These are phyloP conservation scores for Neocallimastix lanati DNA, from an alignment of 192 early-diverging fungal species.

Conservation along the genomic window DNA sequence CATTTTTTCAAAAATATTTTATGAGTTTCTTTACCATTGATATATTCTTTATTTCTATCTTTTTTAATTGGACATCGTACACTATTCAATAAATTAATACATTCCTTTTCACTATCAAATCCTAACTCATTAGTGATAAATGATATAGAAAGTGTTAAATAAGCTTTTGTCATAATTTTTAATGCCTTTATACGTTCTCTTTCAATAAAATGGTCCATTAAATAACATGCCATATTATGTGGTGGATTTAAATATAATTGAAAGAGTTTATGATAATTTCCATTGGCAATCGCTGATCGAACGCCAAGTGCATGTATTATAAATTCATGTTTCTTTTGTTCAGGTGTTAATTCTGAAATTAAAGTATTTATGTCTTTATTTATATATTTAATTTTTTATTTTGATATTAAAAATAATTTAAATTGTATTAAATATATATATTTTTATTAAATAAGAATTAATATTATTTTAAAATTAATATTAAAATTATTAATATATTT, in stretches of 20 bases:
- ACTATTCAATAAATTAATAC: not conserved
- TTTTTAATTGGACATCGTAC: not conserved
- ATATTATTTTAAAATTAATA: too few species aligned
- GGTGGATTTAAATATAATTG: conserved; percentile 53
- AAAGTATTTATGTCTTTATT: conserved; percentile 55
- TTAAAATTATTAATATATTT: too few species aligned
- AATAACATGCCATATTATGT: conserved; percentile 58
- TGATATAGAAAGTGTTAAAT: conserved; percentile 5
- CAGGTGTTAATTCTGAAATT: conserved; percentile 47
- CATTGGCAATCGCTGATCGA: conserved; percentile 53
- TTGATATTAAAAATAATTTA: too few species aligned
- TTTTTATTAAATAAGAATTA: too few species aligned
- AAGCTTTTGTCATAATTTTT: conserved; percentile 59
- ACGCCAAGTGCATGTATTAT: conserved; percentile 73
- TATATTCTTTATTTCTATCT: not conserved
- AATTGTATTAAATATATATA: too few species aligned
- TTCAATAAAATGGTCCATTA: conserved; percentile 83
- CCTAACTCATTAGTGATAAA: not conserved
- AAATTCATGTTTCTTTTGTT: conserved; percentile 35
- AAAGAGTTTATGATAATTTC: conserved; percentile 79
- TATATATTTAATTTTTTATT: too few species aligned
- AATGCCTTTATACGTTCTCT: conserved; percentile 69
- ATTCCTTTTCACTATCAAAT: not conserved
- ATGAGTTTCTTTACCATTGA: not conserved
- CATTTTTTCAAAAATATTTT: not conserved